phyloP scores from a whole-genome alignment of 495 filamentous ascomycete species.

The Paragyromitra xinjiangensis region DNA sequence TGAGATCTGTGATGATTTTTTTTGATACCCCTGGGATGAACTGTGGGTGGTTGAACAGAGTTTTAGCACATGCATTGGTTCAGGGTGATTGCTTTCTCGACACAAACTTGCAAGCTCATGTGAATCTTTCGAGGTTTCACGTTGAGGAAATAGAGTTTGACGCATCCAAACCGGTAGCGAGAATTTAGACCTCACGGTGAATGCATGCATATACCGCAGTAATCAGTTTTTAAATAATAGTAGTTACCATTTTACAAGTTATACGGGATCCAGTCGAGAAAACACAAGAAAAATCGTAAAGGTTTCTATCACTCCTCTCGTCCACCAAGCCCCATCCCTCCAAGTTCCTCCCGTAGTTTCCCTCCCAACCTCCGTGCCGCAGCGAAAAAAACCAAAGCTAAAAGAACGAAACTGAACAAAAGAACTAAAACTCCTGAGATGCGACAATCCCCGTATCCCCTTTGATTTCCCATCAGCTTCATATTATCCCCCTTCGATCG shows the following conservation, averaged over 20 bases:
- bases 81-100: constrained; percentile 3
- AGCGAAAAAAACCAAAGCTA: constrained; percentile 19
- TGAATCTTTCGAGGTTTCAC: neutral
- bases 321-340: constrained; percentile 25
- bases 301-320: constrained; percentile 6
- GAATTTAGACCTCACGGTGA: neutral
- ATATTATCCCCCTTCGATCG: constrained; percentile 21
- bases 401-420: constrained; percentile 20
- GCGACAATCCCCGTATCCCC: neutral
- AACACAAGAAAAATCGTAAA: constrained; percentile 6
- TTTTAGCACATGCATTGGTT: neutral
- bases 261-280: neutral
- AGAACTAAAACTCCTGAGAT: constrained; percentile 37
- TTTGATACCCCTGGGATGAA: constrained; percentile 2
- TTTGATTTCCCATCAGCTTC: constrained; percentile 25
- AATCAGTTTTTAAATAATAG: neutral
- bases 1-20: constrained; percentile 5
- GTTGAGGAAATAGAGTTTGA: neutral
- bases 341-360: constrained; percentile 20
- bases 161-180: neutral
- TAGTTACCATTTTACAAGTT: constrained; percentile 16
- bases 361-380: constrained; percentile 16
- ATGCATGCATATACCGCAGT: neutral
- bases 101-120: neutral
- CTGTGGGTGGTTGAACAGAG: neutral